Evolutionary conservation across 495 filamentous ascomycete species (phyloP).

Genomic region (Trichocladium antarcticum): DNA sequence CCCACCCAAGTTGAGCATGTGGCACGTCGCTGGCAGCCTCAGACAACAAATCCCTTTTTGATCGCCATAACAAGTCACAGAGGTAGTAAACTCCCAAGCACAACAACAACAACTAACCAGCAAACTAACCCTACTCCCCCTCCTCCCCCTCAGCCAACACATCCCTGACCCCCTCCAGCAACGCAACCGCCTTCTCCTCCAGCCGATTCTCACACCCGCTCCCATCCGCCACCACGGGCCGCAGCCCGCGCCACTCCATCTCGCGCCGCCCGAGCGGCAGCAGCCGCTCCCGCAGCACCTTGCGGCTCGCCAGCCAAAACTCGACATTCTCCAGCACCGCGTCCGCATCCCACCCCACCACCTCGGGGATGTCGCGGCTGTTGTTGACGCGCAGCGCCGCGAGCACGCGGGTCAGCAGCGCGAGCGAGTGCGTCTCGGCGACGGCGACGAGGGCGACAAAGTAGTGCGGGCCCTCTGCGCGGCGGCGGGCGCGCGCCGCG

Average conservation of each 20-base stretch:
- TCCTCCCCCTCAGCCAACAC: conserved; percentile 37
- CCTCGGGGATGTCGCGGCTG: conserved; percentile 49
- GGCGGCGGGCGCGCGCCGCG: neutral
- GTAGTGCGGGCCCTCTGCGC: conserved; percentile 25
- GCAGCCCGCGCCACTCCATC: conserved; percentile 46
- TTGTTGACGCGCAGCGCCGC: conserved; percentile 49
- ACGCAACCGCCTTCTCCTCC: conserved; percentile 60
- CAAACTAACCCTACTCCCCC: conserved; percentile 18
- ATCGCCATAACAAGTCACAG: neutral
- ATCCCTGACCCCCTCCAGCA: conserved; percentile 46
- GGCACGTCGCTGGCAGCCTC: neutral
- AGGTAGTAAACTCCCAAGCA: neutral
- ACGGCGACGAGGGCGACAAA: conserved; percentile 59
- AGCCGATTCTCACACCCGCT: conserved; percentile 46
- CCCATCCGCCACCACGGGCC: conserved; percentile 7
- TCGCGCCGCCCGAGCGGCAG: conserved; percentile 63
- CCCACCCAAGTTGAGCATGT: neutral
- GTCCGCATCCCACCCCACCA: conserved; percentile 60
- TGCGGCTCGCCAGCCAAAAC: conserved; percentile 53
- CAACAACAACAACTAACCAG: neutral
- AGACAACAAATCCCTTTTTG: neutral
- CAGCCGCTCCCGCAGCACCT: conserved; percentile 53
- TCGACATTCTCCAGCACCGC: conserved; percentile 68
- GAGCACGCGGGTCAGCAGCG: conserved; percentile 59
- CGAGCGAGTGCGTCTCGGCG: conserved; percentile 64